phyloP scores from a whole-genome alignment of 768 basidiomycete species.

The Leccinum broughii region DNA sequence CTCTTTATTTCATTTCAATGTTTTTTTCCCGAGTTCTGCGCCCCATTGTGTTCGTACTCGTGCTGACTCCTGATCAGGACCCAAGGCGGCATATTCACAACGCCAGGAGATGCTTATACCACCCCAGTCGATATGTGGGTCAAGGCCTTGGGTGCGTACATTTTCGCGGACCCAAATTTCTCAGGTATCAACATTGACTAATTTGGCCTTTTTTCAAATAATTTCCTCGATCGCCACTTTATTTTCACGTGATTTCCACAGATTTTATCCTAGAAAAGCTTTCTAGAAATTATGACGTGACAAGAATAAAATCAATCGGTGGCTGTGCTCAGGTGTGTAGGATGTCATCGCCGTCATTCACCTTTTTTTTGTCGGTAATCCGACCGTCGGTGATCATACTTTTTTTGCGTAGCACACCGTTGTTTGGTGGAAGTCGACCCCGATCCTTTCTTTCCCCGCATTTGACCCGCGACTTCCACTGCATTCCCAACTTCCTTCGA shows the following conservation, averaged over 20 bases:
- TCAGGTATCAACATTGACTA: constrained; percentile 39
- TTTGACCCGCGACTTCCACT: constrained; percentile 72
- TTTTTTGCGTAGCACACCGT: constrained; percentile 53
- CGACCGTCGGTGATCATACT: neutral
- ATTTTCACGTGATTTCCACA: constrained; percentile 37
- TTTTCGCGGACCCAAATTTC: constrained; percentile 62
- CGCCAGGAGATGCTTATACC: constrained; percentile 82
- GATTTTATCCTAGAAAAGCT: constrained; percentile 79
- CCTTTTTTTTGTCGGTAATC: constrained; percentile 3
- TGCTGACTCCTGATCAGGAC: constrained; percentile 51
- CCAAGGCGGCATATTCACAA: constrained; percentile 83
- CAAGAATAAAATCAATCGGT: constrained; percentile 71
- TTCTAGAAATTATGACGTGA: constrained; percentile 64
- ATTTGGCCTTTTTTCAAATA: constrained; percentile 33
- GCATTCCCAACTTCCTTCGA: constrained; percentile 65
- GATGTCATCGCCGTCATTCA: neutral
- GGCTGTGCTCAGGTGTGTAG: constrained; percentile 73
- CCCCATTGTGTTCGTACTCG: constrained; percentile 10
- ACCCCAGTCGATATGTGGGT: constrained; percentile 93
- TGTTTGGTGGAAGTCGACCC: constrained; percentile 86
- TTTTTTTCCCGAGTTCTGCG: neutral
- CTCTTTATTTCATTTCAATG: neutral
- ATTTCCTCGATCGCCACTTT: constrained; percentile 34
- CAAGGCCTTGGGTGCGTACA: constrained; percentile 66
- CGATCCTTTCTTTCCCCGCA: constrained; percentile 69